Percentiles rank a stretch among this genome's conserved stretches.
These are phyloP conservation scores for Aphanocladium album DNA, from an alignment of 2,329 filamentous ascomycete genomes.

Conservation along the genomic window DNA sequence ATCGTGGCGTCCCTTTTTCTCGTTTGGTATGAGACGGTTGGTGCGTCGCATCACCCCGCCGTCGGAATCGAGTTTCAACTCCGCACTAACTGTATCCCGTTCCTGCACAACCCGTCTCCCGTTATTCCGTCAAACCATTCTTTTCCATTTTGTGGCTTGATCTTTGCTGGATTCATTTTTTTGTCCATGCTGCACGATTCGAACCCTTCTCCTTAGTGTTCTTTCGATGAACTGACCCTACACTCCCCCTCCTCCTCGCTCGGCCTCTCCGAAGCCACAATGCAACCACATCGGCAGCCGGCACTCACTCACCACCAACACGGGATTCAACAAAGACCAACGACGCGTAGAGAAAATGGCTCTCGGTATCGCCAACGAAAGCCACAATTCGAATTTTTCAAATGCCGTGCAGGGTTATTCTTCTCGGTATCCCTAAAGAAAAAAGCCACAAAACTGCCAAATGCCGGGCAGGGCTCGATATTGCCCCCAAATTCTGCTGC, in stretches of 20 bases:
- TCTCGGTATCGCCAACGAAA: not conserved
- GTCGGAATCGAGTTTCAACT: not conserved
- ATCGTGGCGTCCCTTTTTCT: not conserved
- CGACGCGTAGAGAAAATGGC: not conserved
- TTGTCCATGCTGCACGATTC: not conserved
- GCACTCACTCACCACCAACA: not conserved
- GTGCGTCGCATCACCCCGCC: not conserved
- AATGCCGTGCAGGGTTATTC: not conserved
- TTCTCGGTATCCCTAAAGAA: not conserved
- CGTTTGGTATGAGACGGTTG: not conserved
- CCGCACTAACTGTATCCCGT: slow-evolving; percentile 9
- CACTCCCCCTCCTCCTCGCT: slow-evolving; percentile 1
- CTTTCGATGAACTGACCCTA: not conserved
- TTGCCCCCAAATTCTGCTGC: not conserved
- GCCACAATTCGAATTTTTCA: not conserved
- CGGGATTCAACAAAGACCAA: slow-evolving; percentile 1
- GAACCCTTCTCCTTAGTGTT: not conserved
- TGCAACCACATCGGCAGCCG: not conserved
- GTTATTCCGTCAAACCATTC: not conserved
- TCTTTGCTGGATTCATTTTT: not conserved
- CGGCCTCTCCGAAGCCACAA: slow-evolving; percentile 2
- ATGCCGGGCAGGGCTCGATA: not conserved
- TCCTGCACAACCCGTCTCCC: not conserved
- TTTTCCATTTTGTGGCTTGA: slow-evolving; percentile 5
- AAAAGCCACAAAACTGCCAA: not conserved